These are phyloP conservation scores for Cladosporium halotolerans DNA, from an alignment of 2,329 filamentous ascomycete species.

Conservation along the genomic window DNA sequence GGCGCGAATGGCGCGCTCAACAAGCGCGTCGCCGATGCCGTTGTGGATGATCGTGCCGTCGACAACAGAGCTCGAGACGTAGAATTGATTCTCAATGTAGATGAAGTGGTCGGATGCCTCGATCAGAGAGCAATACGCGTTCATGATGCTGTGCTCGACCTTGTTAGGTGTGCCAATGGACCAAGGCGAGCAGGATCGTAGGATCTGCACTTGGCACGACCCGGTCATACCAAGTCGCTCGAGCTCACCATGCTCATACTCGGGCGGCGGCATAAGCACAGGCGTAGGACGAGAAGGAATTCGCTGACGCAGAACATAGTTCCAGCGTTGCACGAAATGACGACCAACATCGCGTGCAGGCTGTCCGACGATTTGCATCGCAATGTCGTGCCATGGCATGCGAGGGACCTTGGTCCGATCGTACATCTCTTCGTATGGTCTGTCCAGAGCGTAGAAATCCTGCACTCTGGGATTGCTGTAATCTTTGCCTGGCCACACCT, in stretches of 20 bases:
- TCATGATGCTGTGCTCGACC: conserved; percentile 91
- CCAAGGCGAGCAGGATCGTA: conserved; percentile 86
- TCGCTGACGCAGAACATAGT: conserved; percentile 86
- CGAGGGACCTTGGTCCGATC: conserved; percentile 79
- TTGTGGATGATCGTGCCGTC: conserved; percentile 85
- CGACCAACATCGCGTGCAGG: conserved; percentile 88
- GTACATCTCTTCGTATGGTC: conserved; percentile 99
- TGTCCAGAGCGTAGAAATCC: conserved; percentile 87
- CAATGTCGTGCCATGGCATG: conserved; percentile 98
- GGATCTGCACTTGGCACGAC: conserved; percentile 92
- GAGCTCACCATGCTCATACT: conserved; percentile 79
- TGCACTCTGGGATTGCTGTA: conserved; percentile 95
- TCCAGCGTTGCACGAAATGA: conserved; percentile 97
- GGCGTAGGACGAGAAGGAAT: conserved; percentile 91
- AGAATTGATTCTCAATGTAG: conserved; percentile 99
- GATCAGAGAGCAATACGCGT: conserved; percentile 90
- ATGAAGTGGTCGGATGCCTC: conserved; percentile 94
- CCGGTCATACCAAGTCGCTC: conserved; percentile 83
- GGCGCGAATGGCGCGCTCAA: conserved; percentile 83
- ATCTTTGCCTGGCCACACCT: conserved; percentile 95
- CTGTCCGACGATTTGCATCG: conserved; percentile 96
- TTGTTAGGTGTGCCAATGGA: conserved; percentile 78
- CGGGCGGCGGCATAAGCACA: conserved; percentile 86
- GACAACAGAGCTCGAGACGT: conserved; percentile 86
- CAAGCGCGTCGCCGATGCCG: conserved; percentile 86